Evolutionary conservation across 495 filamentous ascomycete genomes (phyloP), one percentile per base, ranked within the genome.

Genomic region (Tetracladium setigerum): DNA sequence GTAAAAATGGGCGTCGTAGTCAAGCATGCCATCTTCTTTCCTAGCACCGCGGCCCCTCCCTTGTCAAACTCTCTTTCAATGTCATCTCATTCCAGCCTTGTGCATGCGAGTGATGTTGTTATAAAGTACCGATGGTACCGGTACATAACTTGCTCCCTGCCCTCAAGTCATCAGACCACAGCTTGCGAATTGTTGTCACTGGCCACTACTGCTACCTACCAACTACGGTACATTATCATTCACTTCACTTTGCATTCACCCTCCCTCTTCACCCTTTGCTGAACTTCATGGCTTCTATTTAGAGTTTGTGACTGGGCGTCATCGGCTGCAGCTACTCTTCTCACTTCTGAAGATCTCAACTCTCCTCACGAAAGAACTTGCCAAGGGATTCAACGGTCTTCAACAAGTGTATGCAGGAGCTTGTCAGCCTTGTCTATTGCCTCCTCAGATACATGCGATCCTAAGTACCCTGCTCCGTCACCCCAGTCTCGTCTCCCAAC

Each of bases 31-130:
- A 49, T 41, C 22, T 47, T 46, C 40, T 45, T 52, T 46, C 46
- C 46, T 47, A 49, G 42, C 46, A 41, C 50, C 33, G 38, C 37
- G 30, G 32, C 30, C 47, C 45, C 16, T 49, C 37, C 54, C 54
- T 45, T 41, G 53, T 49, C 43, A 57, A 27, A 52, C 38, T 57
- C 49, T 53, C 47, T 57, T 53, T 50, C 46, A 49, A 52, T 50
- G 48, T 50, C 54, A 53, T 52, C 49, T 57, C 30, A 16, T 57
- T 52, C 38, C 41, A 52, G 54, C 45, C 49, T 19, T 45, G 41
- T 53, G 53, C 53, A 56, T 56, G 22, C 22, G 22, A 27, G 22
- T 27, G 22, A 27, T 27, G 22, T 27, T 27, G 22, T 27, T 27
- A 27, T n/a, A 27, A 27, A 27, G 47, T 50, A 56, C 44, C 53